Evolutionary conservation across 108 stramenopile genomes (phyloP).

Genomic region (Fistulifera solaris): DNA sequence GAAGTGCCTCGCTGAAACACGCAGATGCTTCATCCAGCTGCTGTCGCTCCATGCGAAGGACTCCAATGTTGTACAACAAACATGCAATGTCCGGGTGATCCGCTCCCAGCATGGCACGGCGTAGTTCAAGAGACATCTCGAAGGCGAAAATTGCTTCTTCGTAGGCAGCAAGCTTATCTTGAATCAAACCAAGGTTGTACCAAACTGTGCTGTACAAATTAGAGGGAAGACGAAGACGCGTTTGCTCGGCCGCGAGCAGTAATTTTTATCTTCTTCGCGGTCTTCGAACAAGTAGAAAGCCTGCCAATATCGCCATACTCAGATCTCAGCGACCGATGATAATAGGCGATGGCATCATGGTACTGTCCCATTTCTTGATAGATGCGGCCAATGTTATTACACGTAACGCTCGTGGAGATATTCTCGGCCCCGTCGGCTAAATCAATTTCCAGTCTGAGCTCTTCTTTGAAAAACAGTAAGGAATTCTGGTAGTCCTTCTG

Average conservation of each 20-base stretch:
- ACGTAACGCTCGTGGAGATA: slow-evolving; percentile 21
- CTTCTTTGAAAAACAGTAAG: slow-evolving; percentile 33
- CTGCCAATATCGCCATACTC: not conserved
- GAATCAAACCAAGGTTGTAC: slow-evolving; percentile 48
- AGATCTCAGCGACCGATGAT: slow-evolving; percentile 18
- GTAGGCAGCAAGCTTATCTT: slow-evolving; percentile 32
- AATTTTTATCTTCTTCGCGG: not conserved
- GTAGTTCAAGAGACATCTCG: slow-evolving; percentile 32
- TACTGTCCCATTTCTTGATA: slow-evolving; percentile 32
- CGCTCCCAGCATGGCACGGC: slow-evolving; percentile 27
- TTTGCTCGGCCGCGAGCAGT: not conserved
- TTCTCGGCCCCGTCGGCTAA: not conserved
- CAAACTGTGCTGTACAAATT: slow-evolving; percentile 43
- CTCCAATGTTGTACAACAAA: slow-evolving; percentile 43
- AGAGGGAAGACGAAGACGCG: slow-evolving; percentile 11
- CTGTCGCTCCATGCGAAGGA: slow-evolving; percentile 42
- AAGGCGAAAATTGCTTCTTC: slow-evolving; percentile 33
- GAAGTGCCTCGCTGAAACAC: slow-evolving; percentile 34
- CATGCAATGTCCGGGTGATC: slow-evolving; percentile 45
- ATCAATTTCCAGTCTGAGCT: slow-evolving; percentile 25
- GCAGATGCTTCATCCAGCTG: slow-evolving; percentile 26
- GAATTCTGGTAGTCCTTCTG: slow-evolving; percentile 27
- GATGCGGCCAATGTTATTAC: slow-evolving; percentile 50
- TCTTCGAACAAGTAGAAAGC: not conserved
- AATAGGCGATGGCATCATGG: slow-evolving; percentile 34